Percentiles rank a stretch among this genome's conserved stretches.
These are phyloP conservation scores for Salix koriyanagi DNA, from an alignment of 345 rosid species.

Conservation along the genomic window DNA sequence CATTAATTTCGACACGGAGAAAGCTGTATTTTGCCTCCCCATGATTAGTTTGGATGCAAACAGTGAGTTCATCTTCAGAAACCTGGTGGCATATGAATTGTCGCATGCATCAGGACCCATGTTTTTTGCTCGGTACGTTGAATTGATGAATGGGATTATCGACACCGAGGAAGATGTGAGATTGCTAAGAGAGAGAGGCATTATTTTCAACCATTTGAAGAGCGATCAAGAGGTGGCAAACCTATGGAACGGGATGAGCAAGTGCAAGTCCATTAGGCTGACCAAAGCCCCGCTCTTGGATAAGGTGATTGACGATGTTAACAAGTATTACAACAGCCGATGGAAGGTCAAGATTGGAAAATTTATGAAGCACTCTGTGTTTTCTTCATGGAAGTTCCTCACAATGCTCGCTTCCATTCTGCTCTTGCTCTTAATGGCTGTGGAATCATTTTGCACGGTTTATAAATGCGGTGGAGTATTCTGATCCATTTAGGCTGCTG, in stretches of 20 bases:
- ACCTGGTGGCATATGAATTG: slow-evolving; percentile 74
- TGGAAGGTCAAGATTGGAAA: slow-evolving; percentile 51
- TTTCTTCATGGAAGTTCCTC: slow-evolving; percentile 62
- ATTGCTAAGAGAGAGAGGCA: slow-evolving; percentile 61
- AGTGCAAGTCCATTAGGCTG: slow-evolving; percentile 43
- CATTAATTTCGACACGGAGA: slow-evolving; percentile 40
- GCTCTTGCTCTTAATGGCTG: slow-evolving; percentile 43
- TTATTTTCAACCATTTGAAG: slow-evolving; percentile 53
- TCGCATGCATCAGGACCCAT: slow-evolving; percentile 51
- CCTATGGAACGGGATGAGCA: slow-evolving; percentile 82
- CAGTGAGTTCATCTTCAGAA: slow-evolving; percentile 57
- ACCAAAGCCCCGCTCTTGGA: slow-evolving; percentile 61
- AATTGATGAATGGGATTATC: slow-evolving; percentile 72
- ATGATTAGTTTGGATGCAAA: slow-evolving; percentile 48
- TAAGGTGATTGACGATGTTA: slow-evolving; percentile 68
- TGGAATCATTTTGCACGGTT: slow-evolving; percentile 46
- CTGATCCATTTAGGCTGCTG: too few species aligned
- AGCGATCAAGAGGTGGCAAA: slow-evolving; percentile 63
- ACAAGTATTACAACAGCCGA: slow-evolving; percentile 45
- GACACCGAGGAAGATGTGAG: slow-evolving; percentile 62
- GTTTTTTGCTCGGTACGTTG: slow-evolving; percentile 64
- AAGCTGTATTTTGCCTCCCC: slow-evolving; percentile 44
- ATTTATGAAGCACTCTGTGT: slow-evolving; percentile 39
- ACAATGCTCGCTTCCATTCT: slow-evolving; percentile 43
- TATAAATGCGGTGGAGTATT: slow-evolving; percentile 18